Evolutionary conservation across 148 eudicot species (phyloP).

Genomic region (Rhododendron mucronatum): DNA sequence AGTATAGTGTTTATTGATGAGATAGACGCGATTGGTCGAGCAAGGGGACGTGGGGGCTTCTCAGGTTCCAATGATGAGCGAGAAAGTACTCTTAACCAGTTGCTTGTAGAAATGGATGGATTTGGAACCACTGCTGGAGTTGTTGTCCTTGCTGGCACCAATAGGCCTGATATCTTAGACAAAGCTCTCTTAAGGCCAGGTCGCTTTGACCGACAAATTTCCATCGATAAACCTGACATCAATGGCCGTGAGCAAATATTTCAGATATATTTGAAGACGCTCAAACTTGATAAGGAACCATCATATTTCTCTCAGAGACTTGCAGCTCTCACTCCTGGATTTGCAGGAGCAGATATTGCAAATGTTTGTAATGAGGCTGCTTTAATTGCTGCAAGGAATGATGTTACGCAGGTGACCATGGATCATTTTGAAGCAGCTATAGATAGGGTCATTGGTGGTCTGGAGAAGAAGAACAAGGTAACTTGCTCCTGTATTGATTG

Average conservation of each 20-base stretch:
- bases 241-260: slow-evolving; percentile 91
- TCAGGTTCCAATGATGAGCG: slow-evolving; percentile 82
- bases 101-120: slow-evolving; percentile 96
- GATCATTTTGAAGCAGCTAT: slow-evolving; percentile 83
- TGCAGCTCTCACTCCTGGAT: slow-evolving; percentile 89
- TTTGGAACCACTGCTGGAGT: slow-evolving; percentile 83
- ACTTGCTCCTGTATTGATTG: neutral
- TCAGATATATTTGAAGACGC: slow-evolving; percentile 67
- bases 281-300: slow-evolving; percentile 78
- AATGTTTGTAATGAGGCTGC: slow-evolving; percentile 96
- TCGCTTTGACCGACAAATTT: slow-evolving; percentile 76
- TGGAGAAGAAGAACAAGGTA: slow-evolving; percentile 89
- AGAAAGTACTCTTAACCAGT: slow-evolving; percentile 84
- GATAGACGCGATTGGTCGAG: slow-evolving; percentile 90
- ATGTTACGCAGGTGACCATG: slow-evolving; percentile 46
- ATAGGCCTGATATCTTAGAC: slow-evolving; percentile 80
- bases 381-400: slow-evolving; percentile 75
- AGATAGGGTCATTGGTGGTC: slow-evolving; percentile 86
- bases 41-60: slow-evolving; percentile 81
- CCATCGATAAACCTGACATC: slow-evolving; percentile 83
- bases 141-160: slow-evolving; percentile 90
- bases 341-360: slow-evolving; percentile 95
- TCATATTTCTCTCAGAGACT: slow-evolving; percentile 71
- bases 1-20: slow-evolving; percentile 92
- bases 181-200: slow-evolving; percentile 91